Evolutionary conservation across 208 protist genomes (phyloP), one percentile per base, ranked within the genome.

Genomic region (Crithidia thermophila): DNA sequence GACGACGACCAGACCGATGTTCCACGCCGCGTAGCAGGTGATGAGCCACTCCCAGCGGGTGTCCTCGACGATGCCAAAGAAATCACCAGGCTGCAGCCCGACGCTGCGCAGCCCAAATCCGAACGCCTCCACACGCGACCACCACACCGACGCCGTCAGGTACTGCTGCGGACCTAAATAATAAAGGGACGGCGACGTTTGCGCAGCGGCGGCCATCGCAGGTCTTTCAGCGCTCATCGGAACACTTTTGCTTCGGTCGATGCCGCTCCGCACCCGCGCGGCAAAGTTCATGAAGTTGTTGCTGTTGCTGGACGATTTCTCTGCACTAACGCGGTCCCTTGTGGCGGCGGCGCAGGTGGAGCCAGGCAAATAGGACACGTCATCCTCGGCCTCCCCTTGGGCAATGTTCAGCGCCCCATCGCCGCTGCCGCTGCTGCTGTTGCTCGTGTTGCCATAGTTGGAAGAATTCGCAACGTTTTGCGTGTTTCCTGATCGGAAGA

Each of bases 11-110:
- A 92, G 65, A 28, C 83, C 79, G 14, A 79, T 66, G 23, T 64
- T 74, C 84, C 84, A 89, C 18, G 63, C 64, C 13, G 74, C 90
- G 69, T 92, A 92, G 45, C 72, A 81, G 23, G 78, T 82, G 14
- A 88, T 72, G 11, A 95, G 61, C 85, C 84, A 91, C 68, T 95
- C 90, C 81, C 82, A 93, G 27, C 90, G 85, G 18, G 84, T 83
- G 51, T 86, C 84, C 36, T 80, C 77, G 9, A 79, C 59, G 31
- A 95, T 70, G 31, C 63, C 75, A 13, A 94, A 23, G 21, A 71
- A 63, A 39, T 86, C 71, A 13, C 83, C 76, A 6, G 79, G 67
- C 3, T 34, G 31, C 20, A 91, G 61, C 9, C 84, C 82, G 30
- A 89, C 68, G 30, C 74, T 72, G 46, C 68, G 81, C 27, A 94